Base-by-base conservation (phyloP, 2,329 filamentous ascomycete genomes). In the Pyricularia sp. region DNA sequence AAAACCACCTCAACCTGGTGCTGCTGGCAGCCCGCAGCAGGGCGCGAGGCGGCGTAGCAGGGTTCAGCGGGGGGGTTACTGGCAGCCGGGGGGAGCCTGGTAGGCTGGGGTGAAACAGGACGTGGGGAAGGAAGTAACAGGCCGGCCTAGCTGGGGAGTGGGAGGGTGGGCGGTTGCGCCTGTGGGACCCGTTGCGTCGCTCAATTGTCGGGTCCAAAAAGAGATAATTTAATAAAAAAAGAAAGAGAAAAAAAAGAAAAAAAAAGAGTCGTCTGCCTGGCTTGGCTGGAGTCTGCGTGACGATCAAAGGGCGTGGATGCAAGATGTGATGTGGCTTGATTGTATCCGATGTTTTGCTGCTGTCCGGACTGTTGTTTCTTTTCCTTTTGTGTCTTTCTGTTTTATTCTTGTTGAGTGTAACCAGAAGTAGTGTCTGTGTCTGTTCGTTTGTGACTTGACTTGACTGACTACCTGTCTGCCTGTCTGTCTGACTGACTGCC, bases 61-160 rank as follows among this genome's bases (percentile, higher is more conserved):
- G 64, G 64, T 65, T 36, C 64, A 65, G 31, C 31, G 36, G 64
- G 64, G 64, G 31, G n/a, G 28, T 31, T 65, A 28, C 31, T 65
- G 64, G 31, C 31, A 36, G 31, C 42, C 20, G 64, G 64, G 30
- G 64, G 25, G 64, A 36, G 64, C 64, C 64, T 65, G n/a, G 64
- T 36, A 36, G 64, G 64, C 64, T 65, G 64, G 64, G 64, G 64
- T 65, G 64, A 65, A 65, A 65, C 64, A 65, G 64, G 64, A 65
- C 64, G 64, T 65, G 64, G 64, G 64, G 64, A 42, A 65, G 64
- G 31, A 65, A 50, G 42, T 50, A 50, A 36, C 42, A 50, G 42
- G 42, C 42, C 42, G 42, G 42, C 42, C 42, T 50, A 50, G 42
- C 42, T 50, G 42, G 42, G 33, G 42, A 50, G 17, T 50, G 14